Conservation (phyloP, 1,284 basidiomycete genomes). For the Melanopsichium pennsylvanicum region DNA sequence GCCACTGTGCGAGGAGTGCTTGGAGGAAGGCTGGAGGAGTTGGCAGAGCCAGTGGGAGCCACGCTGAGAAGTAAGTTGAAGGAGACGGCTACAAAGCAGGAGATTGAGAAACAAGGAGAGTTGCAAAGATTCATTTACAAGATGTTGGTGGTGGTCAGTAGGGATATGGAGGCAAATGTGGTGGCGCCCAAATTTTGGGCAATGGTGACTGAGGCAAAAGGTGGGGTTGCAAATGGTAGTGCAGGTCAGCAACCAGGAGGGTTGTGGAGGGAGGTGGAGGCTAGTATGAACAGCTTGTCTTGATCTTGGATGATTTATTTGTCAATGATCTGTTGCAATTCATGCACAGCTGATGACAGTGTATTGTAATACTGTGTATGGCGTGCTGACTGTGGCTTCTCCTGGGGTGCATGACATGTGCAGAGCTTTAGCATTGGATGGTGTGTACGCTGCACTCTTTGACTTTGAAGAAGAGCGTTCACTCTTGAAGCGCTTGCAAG, state of each 20-base stretch:
- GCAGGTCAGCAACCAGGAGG: slow-evolving; percentile 8
- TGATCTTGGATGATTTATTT: slow-evolving; percentile 61
- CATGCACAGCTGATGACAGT: no score
- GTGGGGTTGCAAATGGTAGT: not conserved
- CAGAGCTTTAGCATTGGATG: no score
- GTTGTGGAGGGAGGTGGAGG: slow-evolving; percentile 39
- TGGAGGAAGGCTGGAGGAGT: slow-evolving; percentile 87
- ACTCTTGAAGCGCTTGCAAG: no score
- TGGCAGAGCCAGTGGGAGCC: slow-evolving; percentile 79
- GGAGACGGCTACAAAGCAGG: slow-evolving; percentile 92
- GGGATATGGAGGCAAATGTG: slow-evolving; percentile 15
- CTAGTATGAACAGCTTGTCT: slow-evolving; percentile 2
- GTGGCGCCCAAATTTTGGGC: slow-evolving; percentile 22
- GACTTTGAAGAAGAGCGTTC: no score
- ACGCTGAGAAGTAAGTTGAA: slow-evolving; percentile 76
- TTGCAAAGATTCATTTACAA: slow-evolving; percentile 86
- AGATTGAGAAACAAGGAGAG: slow-evolving; percentile 90
- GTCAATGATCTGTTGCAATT: no score
- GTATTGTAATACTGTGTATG: no score
- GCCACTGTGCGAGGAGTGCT: slow-evolving; percentile 71
- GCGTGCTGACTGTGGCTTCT: no score
- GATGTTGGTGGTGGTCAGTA: slow-evolving; percentile 79
- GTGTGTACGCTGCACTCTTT: no score
- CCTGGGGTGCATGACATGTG: no score
- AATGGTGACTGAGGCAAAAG: slow-evolving; percentile 27